Base-by-base conservation (phyloP, 331 rosid genomes). In the Quercus lobata region DNA sequence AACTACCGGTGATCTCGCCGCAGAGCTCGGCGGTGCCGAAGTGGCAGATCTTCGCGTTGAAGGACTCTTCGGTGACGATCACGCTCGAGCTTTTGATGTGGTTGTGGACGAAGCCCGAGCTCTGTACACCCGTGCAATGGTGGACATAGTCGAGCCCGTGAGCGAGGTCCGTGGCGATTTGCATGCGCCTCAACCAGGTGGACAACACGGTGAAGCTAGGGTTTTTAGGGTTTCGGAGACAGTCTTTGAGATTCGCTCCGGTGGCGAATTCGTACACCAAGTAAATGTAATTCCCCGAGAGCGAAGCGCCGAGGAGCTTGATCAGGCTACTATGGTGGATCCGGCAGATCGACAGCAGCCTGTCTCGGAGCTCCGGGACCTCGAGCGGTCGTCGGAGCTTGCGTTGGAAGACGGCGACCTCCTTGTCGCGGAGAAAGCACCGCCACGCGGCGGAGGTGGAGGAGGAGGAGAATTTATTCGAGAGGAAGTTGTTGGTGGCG, bases 141-240 rank as follows among this genome's bases (percentile, higher is more conserved):
- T 95, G 99, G 57, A 92, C 65, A 84, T 92, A 95, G 77, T 95
- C 99, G 53, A 95, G 93, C 25, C 97, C 97, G 83, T 95, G 97
- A 0, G 97, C 96, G 25, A 95, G 82, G 84, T 93, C 97, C 76
- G 97, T 79, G 8, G 99, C 99, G 80, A 92, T 73, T 63, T 81
- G 91, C 91, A 95, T 89, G 71, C 97, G 82, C 3, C 89, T 88
- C n/a, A 88, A 83, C 99, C 97, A 95, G 6, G 90, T 86, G 2
- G 90, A 69, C 12, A 95, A 86, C 37, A 86, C 84, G 3, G 99
- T 92, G 83, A 79, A 93, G 86, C 87, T 87, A 1, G 97, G 97
- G 83, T 95, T 95, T 21, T 58, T 80, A 2, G 86, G 86, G 81
- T 87, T 95, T 2, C 94, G 92, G 7, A 95, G 96, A 60, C 99